phyloP scores from a whole-genome alignment of 805 yeast genomes.

The Cephaloascus albidus region DNA sequence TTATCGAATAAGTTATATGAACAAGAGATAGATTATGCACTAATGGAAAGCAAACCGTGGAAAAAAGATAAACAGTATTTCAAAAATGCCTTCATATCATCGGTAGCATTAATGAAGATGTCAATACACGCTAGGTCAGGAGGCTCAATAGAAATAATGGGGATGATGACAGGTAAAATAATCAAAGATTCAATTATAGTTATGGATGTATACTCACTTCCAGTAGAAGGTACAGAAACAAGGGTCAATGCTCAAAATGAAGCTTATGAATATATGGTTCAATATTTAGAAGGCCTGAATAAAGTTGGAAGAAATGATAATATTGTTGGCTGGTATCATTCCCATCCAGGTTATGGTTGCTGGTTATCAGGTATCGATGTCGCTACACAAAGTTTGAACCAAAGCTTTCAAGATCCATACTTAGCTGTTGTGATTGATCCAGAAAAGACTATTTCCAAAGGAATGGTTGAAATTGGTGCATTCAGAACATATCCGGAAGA shows the following conservation, averaged over 20 bases:
- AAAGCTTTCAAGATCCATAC: constrained; percentile 85
- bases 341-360: constrained; percentile 96
- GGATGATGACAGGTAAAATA: constrained; percentile 80
- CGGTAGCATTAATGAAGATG: constrained; percentile 69
- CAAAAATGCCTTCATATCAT: constrained; percentile 52
- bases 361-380: constrained; percentile 94
- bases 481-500: constrained; percentile 58
- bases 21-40: background rate
- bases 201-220: constrained; percentile 76
- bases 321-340: constrained; percentile 95
- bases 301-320: constrained; percentile 41
- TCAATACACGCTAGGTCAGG: constrained; percentile 74
- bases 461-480: constrained; percentile 78
- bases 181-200: constrained; percentile 49
- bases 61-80: constrained; percentile 49
- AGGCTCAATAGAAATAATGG: constrained; percentile 89
- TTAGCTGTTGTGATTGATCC: constrained; percentile 88
- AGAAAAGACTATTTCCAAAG: constrained; percentile 49
- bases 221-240: constrained; percentile 95
- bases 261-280: constrained; percentile 92
- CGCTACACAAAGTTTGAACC: constrained; percentile 78
- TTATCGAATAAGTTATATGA: background rate
- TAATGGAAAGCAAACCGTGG: constrained; percentile 38
- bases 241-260: constrained; percentile 91
- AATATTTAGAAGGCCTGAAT: constrained; percentile 53